phyloP scores from a whole-genome alignment of 73 alveolate genomes.

The Paramecium sonneborni region DNA sequence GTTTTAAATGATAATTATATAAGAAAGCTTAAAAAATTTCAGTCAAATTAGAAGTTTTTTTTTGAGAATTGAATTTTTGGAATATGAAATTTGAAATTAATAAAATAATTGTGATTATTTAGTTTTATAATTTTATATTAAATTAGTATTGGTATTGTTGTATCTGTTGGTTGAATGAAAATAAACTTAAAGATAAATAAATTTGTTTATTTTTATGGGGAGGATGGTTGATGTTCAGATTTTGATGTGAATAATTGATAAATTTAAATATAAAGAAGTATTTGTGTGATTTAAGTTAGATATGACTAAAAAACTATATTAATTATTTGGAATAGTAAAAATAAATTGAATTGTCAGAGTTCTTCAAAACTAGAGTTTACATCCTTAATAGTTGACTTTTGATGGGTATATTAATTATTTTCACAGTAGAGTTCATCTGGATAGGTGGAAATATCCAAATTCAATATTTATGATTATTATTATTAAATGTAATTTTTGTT shows the following conservation, averaged over 20 bases:
- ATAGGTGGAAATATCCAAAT: not conserved
- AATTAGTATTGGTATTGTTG: not conserved
- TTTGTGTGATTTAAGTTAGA: too few species aligned
- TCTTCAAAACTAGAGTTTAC: not conserved
- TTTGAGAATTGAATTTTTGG: too few species aligned
- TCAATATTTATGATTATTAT: not conserved
- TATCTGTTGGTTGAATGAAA: not conserved
- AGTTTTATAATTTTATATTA: too few species aligned
- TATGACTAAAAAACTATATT: too few species aligned
- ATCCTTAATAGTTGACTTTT: not conserved
- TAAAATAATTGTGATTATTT: too few species aligned
- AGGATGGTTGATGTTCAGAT: slow-evolving; percentile 24
- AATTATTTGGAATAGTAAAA: not conserved
- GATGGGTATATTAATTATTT: not conserved
- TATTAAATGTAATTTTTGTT: not conserved
- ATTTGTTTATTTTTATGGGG: not conserved
- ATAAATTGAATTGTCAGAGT: not conserved
- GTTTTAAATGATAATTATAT: not conserved
- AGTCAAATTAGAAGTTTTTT: too few species aligned
- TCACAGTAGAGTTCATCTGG: not conserved
- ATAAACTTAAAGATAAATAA: not conserved
- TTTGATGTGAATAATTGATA: not conserved
- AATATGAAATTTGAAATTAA: too few species aligned
- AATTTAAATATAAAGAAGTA: not conserved
- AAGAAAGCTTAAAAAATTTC: too few species aligned